Conservation (phyloP, 2,329 filamentous ascomycete genomes). For the Akanthomyces lecanii region DNA sequence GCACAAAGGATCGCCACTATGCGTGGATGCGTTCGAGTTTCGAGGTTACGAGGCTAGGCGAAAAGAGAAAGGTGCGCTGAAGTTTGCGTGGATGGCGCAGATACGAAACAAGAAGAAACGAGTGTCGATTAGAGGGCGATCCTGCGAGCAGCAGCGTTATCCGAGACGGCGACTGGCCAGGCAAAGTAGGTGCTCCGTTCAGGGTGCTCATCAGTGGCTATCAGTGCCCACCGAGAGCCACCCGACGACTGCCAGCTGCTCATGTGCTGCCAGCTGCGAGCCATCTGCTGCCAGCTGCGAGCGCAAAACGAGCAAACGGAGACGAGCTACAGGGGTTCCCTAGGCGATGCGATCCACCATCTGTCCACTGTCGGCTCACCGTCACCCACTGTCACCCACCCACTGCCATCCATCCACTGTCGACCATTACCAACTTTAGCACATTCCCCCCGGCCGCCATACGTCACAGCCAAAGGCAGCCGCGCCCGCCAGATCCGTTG, state of each 20-base stretch:
- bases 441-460: background rate
- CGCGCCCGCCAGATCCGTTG: background rate
- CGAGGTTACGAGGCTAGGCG: background rate
- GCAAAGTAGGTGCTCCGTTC: background rate
- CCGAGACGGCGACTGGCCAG: background rate
- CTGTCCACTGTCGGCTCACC: background rate
- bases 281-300: background rate
- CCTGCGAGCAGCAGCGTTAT: background rate
- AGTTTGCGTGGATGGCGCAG: background rate
- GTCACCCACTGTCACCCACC: background rate
- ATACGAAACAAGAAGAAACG: conserved; percentile 7
- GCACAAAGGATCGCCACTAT: background rate
- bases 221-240: background rate
- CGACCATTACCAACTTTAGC: background rate
- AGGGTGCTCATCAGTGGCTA: background rate
- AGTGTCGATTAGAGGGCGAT: background rate
- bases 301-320: background rate
- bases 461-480: conserved; percentile 11
- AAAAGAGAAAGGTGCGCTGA: background rate
- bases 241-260: background rate
- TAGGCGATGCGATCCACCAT: background rate
- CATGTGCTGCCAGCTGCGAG: background rate
- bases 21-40: background rate
- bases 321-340: background rate
- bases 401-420: too few relatives aligned